phyloP scores from a whole-genome alignment of 257 asterid species.

The Fraxinus cuspidata region DNA sequence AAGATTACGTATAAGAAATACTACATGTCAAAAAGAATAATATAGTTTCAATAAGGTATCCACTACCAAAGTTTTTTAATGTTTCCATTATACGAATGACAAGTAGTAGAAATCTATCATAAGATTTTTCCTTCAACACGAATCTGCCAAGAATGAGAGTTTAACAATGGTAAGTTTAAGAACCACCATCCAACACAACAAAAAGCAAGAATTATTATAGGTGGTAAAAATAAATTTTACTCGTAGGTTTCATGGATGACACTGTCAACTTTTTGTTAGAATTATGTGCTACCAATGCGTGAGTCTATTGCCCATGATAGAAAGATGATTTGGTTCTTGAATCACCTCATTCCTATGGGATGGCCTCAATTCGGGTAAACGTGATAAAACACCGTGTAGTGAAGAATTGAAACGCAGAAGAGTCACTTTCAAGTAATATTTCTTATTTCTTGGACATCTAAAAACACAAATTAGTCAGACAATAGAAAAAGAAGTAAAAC shows the following conservation, averaged over 20 bases:
- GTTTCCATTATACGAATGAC: conserved; percentile 92
- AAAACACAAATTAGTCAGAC: conserved; percentile 35
- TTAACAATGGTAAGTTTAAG: conserved; percentile 28
- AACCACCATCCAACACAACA: conserved; percentile 22
- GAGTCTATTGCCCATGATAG: conserved; percentile 96
- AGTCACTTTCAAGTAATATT: conserved; percentile 98
- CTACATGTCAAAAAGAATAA: conserved; percentile 23
- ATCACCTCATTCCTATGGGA: conserved; percentile 67
- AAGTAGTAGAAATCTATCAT: conserved; percentile 89
- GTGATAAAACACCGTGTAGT: conserved; percentile 89
- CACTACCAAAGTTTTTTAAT: conserved; percentile 84
- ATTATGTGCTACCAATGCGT: conserved; percentile 77
- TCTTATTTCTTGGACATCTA: conserved; percentile 75
- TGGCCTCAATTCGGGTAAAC: conserved; percentile 97
- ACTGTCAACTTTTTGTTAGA: conserved; percentile 82
- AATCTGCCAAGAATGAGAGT: conserved; percentile 52
- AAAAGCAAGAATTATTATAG: conserved; percentile 22
- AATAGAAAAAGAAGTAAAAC: conserved; percentile 13
- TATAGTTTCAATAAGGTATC: conserved; percentile 16
- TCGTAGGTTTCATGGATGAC: conserved; percentile 83
- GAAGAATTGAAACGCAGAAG: conserved; percentile 96
- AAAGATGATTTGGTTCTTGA: conserved; percentile 53
- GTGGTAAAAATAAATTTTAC: conserved; percentile 40
- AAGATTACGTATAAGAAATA: conserved; percentile 14
- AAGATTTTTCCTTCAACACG: conserved; percentile 88